phyloP scores from a whole-genome alignment of 202 grass and related monocot genomes.

The Bolboschoenoplectus hybrid region DNA sequence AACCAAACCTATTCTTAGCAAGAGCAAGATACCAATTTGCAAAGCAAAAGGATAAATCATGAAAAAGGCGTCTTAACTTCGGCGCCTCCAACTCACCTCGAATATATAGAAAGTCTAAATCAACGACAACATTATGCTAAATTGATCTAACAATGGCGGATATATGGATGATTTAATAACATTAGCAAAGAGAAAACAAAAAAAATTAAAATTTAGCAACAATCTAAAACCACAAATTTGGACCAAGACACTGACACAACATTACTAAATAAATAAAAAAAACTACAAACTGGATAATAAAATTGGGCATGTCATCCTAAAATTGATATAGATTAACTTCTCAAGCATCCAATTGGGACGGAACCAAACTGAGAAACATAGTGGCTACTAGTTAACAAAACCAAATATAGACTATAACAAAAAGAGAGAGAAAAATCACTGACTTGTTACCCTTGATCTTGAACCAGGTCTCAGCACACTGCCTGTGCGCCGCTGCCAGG shows the following conservation, averaged over 20 bases:
- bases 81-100: not conserved
- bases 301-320: not conserved
- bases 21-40: not conserved
- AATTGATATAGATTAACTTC: not conserved
- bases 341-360: not conserved
- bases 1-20: not conserved
- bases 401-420: not conserved
- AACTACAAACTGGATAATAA: not conserved
- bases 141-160: not conserved
- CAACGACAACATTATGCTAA: not conserved
- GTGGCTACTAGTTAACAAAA: not conserved
- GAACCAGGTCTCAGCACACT: conserved; percentile 97
- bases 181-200: not conserved
- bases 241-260: not conserved
- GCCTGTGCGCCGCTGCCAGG: conserved; percentile 68
- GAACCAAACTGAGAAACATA: not conserved
- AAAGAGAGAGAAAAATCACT: conserved; percentile 35
- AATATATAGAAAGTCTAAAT: conserved; percentile 16
- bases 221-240: not conserved
- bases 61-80: not conserved
- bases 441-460: conserved; percentile 99
- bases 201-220: not conserved
- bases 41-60: not conserved
- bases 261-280: not conserved
- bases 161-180: not conserved